Percentiles rank a stretch among this genome's conserved stretches.
Evolutionary conservation across 495 filamentous ascomycete genomes (phyloP).

Genomic region (Hyaloscypha hepaticicola): DNA sequence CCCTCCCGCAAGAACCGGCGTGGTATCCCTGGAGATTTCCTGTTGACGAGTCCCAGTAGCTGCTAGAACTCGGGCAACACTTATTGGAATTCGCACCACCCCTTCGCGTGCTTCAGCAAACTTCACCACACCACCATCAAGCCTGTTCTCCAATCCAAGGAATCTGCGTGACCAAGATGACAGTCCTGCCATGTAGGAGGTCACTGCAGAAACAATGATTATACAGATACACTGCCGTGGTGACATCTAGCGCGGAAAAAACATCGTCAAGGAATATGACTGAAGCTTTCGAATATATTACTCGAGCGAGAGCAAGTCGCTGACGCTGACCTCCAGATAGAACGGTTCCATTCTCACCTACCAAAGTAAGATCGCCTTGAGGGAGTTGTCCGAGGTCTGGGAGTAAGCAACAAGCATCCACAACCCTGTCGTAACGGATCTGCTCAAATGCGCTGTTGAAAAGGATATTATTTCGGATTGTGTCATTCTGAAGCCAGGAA

Average conservation of each 20-base stretch:
- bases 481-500: conserved; percentile 55
- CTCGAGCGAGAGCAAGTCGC: conserved; percentile 39
- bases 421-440: conserved; percentile 53
- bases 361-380: conserved; percentile 51
- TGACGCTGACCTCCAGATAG: conserved; percentile 65
- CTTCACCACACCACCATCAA: conserved; percentile 6
- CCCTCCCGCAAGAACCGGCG: too few species aligned
- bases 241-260: conserved; percentile 35
- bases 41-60: too few species aligned
- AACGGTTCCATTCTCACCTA: conserved; percentile 60
- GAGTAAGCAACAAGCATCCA: conserved; percentile 54
- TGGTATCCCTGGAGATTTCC: too few species aligned
- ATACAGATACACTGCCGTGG: conserved; percentile 14
- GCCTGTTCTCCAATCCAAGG: conserved; percentile 2
- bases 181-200: conserved; percentile 1
- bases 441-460: conserved; percentile 40
- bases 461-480: conserved; percentile 57
- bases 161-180: conserved; percentile 1
- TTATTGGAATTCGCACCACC: too few species aligned
- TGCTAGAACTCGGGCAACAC: too few species aligned
- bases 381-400: conserved; percentile 54
- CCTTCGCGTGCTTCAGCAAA: too few species aligned
- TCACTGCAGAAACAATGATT: background rate
- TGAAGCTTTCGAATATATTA: conserved; percentile 28
- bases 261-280: conserved; percentile 37